Evolutionary conservation across 768 basidiomycete genomes (phyloP).

Genomic region (Coprinopsis strossmayeri): DNA sequence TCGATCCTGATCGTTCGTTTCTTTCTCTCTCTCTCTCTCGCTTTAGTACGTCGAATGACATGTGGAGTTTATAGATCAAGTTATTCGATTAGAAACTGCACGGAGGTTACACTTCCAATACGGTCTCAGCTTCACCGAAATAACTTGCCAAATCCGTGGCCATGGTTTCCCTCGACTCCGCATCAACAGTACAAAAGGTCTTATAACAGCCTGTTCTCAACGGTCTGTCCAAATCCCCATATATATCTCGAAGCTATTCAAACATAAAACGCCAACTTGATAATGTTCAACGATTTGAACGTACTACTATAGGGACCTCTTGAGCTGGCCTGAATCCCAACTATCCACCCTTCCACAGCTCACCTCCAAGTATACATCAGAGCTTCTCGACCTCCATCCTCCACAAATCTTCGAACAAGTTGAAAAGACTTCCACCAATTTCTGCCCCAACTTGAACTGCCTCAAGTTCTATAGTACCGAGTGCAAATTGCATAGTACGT

Average conservation of each 20-base stretch:
- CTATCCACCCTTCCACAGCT: background rate
- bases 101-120: conserved; percentile 28
- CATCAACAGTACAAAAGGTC: conserved; percentile 23
- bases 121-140: conserved; percentile 24
- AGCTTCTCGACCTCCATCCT: background rate
- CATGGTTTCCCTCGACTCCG: conserved; percentile 18
- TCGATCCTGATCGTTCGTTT: background rate
- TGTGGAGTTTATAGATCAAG: conserved; percentile 29
- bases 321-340: conserved; percentile 1
- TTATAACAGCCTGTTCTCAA: conserved; percentile 37
- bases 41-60: background rate
- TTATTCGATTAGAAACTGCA: conserved; percentile 40
- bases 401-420: background rate
- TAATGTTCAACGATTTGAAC: background rate
- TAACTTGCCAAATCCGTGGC: conserved; percentile 23
- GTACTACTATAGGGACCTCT: background rate
- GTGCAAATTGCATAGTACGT: background rate
- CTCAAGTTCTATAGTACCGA: background rate
- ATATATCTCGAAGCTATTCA: no score
- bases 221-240: no score
- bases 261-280: no score
- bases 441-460: conserved; percentile 5
- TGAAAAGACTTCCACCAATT: background rate
- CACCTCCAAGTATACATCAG: background rate
- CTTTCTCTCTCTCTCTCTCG: background rate